Base-by-base conservation (phyloP, 2,329 filamentous ascomycete genomes). In the Penicillium fuscoglaucum region DNA sequence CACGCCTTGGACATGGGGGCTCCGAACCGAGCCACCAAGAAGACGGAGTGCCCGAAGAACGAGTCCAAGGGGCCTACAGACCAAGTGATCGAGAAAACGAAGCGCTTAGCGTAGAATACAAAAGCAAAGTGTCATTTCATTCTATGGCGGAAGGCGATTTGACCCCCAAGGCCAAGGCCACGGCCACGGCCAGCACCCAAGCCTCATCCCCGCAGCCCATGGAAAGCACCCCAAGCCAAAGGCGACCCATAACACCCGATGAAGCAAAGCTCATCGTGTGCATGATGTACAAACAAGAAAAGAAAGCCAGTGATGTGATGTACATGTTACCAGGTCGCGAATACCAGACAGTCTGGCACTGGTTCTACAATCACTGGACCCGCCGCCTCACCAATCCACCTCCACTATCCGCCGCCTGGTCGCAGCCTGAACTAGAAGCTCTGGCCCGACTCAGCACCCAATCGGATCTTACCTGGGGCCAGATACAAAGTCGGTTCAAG, bases 361-460 rank as follows among this genome's bases (percentile, higher is more conserved):
- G 71, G 71, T 68, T 69, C 43, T 55, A 60, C 13, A 21, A 48
- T 24, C 73, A 75, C 61, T 75, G 72, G 71, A 65, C 49, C 46
- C 57, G 67, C 31, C 65, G 68, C 13, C 65, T 63, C 8, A 59
- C 50, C 7, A 68, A 70, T 37, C 70, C 70, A 39, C 69, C 68
- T 40, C 55, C 37, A 31, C 60, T 68, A 21, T 71, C 67, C 39
- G 59, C 52, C 19, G 65, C 68, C 5, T 76, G 74, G 74, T 70
- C 71, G 3, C 41, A 59, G 21, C 50, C 59, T 19, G 72, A 76
- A 45, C 52, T 66, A 33, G 52, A 63, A n/a, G 66, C 63, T 35
- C 55, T 76, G 31, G 59, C 64, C 28, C 45, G 49, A 6, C 56
- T 76, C 3, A 69, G 68, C 58, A 61, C 68, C 48, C 55, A 67